Percentiles rank a stretch among this genome's conserved stretches.
These are phyloP conservation scores for Wickerhamiella siamensis DNA, from an alignment of 805 yeast genomes.

Conservation along the genomic window DNA sequence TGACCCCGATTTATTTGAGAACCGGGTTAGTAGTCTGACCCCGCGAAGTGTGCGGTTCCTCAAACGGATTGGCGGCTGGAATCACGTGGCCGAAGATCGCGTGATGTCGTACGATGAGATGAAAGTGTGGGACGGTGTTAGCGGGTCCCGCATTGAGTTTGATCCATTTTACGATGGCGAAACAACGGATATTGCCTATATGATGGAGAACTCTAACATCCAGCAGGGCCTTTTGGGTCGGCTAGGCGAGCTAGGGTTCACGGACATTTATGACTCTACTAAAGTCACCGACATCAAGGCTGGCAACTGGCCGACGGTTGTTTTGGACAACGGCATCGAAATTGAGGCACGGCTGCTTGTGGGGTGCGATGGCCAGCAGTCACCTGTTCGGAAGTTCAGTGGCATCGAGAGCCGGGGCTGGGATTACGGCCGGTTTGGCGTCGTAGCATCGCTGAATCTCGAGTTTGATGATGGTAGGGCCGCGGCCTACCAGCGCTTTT, in stretches of 20 bases:
- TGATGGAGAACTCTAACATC: slow-evolving; percentile 78
- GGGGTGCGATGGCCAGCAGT: slow-evolving; percentile 93
- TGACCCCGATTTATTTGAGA: slow-evolving; percentile 41
- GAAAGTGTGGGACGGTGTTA: slow-evolving; percentile 73
- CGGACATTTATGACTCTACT: background rate
- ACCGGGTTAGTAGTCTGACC: slow-evolving; percentile 75
- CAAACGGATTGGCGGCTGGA: slow-evolving; percentile 63
- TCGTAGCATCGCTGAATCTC: slow-evolving; percentile 76
- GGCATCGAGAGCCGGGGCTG: slow-evolving; percentile 81
- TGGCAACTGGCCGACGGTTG: slow-evolving; percentile 56
- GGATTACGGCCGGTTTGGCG: slow-evolving; percentile 76
- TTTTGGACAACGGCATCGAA: slow-evolving; percentile 47
- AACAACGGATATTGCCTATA: slow-evolving; percentile 42
- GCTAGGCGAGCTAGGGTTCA: slow-evolving; percentile 30
- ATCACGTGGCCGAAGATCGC: slow-evolving; percentile 51
- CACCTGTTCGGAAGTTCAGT: slow-evolving; percentile 77
- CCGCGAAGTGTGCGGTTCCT: slow-evolving; percentile 62
- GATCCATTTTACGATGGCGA: slow-evolving; percentile 36
- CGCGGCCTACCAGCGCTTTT: slow-evolving; percentile 86
- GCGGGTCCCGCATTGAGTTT: slow-evolving; percentile 56
- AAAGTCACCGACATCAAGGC: slow-evolving; percentile 1
- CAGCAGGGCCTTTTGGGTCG: slow-evolving; percentile 57
- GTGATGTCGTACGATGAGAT: slow-evolving; percentile 68
- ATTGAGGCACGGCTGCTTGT: slow-evolving; percentile 62
- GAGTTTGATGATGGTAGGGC: slow-evolving; percentile 56